Base-by-base conservation (phyloP, 2,329 filamentous ascomycete species). In the Didymella segeticola region DNA sequence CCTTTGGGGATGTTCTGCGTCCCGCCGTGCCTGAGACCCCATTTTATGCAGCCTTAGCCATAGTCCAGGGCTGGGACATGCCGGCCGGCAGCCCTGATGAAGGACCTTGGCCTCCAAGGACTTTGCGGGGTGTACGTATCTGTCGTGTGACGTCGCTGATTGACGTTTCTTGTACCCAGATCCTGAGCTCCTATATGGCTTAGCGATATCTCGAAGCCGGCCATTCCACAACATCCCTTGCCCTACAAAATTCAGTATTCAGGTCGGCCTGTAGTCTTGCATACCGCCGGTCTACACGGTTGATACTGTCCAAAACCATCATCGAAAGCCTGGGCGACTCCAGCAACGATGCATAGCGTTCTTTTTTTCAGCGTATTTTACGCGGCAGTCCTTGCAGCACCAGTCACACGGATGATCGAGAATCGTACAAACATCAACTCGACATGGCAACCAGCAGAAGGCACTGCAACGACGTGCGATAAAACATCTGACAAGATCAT, bases 391-490 rank as follows among this genome's bases (percentile, higher is more conserved):
- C 20, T 67, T 9, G 61, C 64, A 42, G 42, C 57, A 15, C 64
- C 63, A 10, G 14, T 62, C 14, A 29, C 53, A 31, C 52, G 43
- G 20, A 29, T 27, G 23, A 45, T 36, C 5, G 34, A 53, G 14
- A 50, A 14, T 14, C 37, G 38, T 23, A 36, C 50, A 6, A 41
- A 43, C 6, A 36, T 39, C 5, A 38, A 19, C 27, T 23, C 58
- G 20, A 30, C 37, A 19, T 70, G 66, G 67, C 20, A 58, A 11
- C 56, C 66, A 15, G 58, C 56, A 10, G 9, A 46, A 27, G 61
- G 56, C 34, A 60, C 62, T 17, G 43, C 36, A 14, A 43, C 51
- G 11, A 53, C 52, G 14, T 71, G 68, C 60, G 57, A 67, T 34
- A 47, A 37, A n/a, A 38, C 41, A 7, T 57, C 60, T 19, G 59